Evolutionary conservation across 1,284 basidiomycete genomes (phyloP).

Genomic region (Moesziomyces aphidis): DNA sequence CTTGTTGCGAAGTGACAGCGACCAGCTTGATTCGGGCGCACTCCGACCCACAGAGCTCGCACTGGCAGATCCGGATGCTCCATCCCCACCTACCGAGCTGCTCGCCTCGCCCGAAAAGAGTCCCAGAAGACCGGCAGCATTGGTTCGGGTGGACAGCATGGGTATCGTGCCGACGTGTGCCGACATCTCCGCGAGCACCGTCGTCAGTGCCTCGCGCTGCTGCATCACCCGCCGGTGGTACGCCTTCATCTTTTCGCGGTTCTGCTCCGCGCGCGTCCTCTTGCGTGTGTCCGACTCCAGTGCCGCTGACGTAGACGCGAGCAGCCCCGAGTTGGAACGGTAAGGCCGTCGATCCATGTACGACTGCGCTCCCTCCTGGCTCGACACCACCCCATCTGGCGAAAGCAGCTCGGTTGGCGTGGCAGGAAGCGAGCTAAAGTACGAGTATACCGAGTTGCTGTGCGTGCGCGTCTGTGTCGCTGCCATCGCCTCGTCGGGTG

Average conservation of each 20-base stretch:
- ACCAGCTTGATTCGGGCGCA: constrained; percentile 18
- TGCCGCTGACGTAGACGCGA: constrained; percentile 15
- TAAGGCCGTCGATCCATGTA: constrained; percentile 7
- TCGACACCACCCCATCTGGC: neutral
- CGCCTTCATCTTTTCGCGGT: constrained; percentile 49
- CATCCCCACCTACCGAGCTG: neutral
- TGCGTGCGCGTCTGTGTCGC: constrained; percentile 1
- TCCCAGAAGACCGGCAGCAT: constrained; percentile 3
- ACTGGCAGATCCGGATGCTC: neutral
- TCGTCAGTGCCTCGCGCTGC: constrained; percentile 35
- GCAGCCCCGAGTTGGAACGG: constrained; percentile 4
- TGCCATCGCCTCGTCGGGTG: constrained; percentile 12
- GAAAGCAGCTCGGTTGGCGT: constrained; percentile 23
- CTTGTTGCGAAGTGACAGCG: constrained; percentile 31
- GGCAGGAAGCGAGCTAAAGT: constrained; percentile 33
- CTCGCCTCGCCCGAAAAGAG: neutral
- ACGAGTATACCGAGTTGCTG: constrained; percentile 14
- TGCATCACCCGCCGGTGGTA: constrained; percentile 46
- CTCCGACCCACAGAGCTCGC: constrained; percentile 10
- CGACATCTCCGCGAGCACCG: constrained; percentile 25
- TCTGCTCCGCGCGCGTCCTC: constrained; percentile 37
- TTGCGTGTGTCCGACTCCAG: constrained; percentile 24
- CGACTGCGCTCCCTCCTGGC: constrained; percentile 14
- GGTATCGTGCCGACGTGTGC: constrained; percentile 24
- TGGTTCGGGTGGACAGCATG: neutral